Conservation (phyloP, 257 asterid species). For the Plantago major region DNA sequence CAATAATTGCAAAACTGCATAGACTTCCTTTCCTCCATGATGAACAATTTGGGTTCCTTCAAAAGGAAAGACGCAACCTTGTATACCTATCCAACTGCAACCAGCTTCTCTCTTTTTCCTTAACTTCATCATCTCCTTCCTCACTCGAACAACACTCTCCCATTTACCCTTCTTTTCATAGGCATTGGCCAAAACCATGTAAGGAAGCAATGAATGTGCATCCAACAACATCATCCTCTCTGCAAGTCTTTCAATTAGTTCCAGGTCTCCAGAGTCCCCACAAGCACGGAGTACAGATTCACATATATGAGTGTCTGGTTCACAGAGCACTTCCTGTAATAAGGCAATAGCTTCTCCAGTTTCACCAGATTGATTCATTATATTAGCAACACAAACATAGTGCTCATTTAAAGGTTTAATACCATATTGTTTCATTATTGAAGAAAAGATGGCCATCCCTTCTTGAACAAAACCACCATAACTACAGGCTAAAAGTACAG, state of each 20-base stretch:
- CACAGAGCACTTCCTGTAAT: constrained; percentile 30
- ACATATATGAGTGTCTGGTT: constrained; percentile 39
- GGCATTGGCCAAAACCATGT: constrained; percentile 40
- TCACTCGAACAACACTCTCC: constrained; percentile 70
- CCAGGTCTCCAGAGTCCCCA: constrained; percentile 35
- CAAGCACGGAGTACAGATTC: constrained; percentile 48
- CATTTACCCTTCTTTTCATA: constrained; percentile 55
- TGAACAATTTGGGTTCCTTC: constrained; percentile 34
- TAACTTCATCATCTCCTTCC: constrained; percentile 38
- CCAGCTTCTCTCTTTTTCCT: constrained; percentile 24
- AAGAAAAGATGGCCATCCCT: constrained; percentile 41
- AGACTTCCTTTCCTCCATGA: constrained; percentile 31
- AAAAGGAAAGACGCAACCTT: constrained; percentile 27
- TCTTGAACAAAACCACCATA: constrained; percentile 47
- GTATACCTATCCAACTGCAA: constrained; percentile 48
- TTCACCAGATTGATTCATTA: constrained; percentile 45
- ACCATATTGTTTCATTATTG: constrained; percentile 47
- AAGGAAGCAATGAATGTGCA: constrained; percentile 42
- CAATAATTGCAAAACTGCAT: constrained; percentile 33
- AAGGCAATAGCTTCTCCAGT: constrained; percentile 43
- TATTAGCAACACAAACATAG: constrained; percentile 37
- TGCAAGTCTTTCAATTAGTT: constrained; percentile 42
- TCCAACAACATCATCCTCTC: constrained; percentile 49
- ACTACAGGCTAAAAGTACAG: constrained; percentile 53
- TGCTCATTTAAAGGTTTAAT: constrained; percentile 46